Evolutionary conservation across 1,284 basidiomycete genomes (phyloP), one percentile per base, ranked within the genome.

Genomic region (Rhodotorula sp.): DNA sequence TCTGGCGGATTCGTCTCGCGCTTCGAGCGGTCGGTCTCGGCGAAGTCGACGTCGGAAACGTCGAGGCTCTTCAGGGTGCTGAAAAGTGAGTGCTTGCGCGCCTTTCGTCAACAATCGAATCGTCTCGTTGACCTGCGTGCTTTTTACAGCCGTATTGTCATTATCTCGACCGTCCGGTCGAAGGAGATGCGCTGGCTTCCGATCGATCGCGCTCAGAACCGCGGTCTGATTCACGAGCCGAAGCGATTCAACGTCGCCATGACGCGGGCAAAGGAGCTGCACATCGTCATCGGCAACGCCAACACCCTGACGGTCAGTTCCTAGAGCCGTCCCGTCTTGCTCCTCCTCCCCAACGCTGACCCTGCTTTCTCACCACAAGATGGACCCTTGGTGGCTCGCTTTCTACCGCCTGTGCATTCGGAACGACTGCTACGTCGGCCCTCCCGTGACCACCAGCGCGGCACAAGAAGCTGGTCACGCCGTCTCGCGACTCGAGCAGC

Each of bases 191-290:
- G 80, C 7, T 82, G 82, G 74, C 64, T 82, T 17, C 54, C 67
- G 2, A 70, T 71, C 53, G 82, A 83, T 64, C 66, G 71, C 20
- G 53, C 69, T 37, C 72, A 77, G 6, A 77, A 75, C 37, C 77
- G 80, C 65, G 82, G 82, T 1, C 63, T 83, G 30, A 77, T 81
- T 24, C 72, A 77, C 59, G 81, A 82, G 66, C 77, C 79, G 3
- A 80, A 81, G 64, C 73, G 81, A 12, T 81, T 82, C 77, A 82
- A 82, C 66, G 82, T 83, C n/a, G 80, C 82, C 30, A 79, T 81
- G 64, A 83, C 81, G 1, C 75, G 82, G 37, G 81, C 81, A 0
- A 81, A 82, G 61, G 82, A 82, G 70, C 66, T 82, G 7, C 67
- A 82, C n/a, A 70, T 83, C 46, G 72, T 82, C 22, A 71, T 83